Base-by-base conservation (phyloP, 805 yeast genomes). In the Starmerella etchellsii region DNA sequence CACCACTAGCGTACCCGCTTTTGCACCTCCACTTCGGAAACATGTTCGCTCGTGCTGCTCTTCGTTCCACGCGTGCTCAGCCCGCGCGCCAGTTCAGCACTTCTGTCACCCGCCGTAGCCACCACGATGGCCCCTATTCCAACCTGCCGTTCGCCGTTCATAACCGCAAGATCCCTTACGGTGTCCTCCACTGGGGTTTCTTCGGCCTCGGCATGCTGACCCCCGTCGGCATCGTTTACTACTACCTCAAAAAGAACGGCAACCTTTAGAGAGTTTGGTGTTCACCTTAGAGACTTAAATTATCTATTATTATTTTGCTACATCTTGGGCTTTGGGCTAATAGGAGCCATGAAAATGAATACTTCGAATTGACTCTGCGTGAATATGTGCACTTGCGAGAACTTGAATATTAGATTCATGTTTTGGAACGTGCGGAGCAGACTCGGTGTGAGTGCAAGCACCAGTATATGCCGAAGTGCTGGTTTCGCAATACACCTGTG, bases 71-170 rank as follows among this genome's bases (percentile, higher is more conserved):
- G 42, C 47, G 47, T 39, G 37, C 34, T 19, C 42, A 31, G 41
- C 41, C 39, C 6, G 13, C 39, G 31, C 53, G 54, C 36, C 44
- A 48, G 43, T 50, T 50, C 47, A 39, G 52, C 41, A 50, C 51
- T 31, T 30, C 54, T 14, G 48, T 45, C 26, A 43, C 47, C 23
- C 51, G 52, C 33, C 39, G 51, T 24, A 51, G 51, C 49, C 76
- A 71, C 59, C 75, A 76, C 55, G 80, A 74, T 58, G 96, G 96
- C 58, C 77, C 78, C 36, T 91, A 91, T 78, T 69, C 80, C 57
- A 88, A 91, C 74, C 60, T 88, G 50, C 98, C 98, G 52, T 91
- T 88, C 76, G 76, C 76, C 72, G 94, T 88, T 49, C 85, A 84
- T 73, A 71, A 78, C 74, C 85, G 94, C 73, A 81, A 76, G 69